Evolutionary conservation across 495 filamentous ascomycete species (phyloP).

Genomic region (Daldinia grandis): DNA sequence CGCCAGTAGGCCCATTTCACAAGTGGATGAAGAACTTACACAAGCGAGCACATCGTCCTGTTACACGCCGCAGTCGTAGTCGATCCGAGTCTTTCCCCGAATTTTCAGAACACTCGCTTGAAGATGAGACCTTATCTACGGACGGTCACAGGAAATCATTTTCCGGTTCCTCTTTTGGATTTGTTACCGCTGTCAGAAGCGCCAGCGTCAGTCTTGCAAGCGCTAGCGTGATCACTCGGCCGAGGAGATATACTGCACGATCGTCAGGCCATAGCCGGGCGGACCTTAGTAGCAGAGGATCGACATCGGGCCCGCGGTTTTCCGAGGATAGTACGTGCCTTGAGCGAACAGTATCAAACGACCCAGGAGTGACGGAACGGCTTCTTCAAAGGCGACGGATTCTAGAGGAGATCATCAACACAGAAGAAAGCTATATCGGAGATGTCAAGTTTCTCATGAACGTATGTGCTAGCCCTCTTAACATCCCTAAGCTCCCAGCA

Average conservation of each 20-base stretch:
- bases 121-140: slow-evolving; percentile 38
- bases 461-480: slow-evolving; percentile 57
- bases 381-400: slow-evolving; percentile 77
- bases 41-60: slow-evolving; percentile 56
- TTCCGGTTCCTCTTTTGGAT: slow-evolving; percentile 73
- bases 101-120: slow-evolving; percentile 51
- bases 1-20: slow-evolving; percentile 56
- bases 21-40: slow-evolving; percentile 68
- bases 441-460: slow-evolving; percentile 87
- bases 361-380: slow-evolving; percentile 75
- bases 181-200: slow-evolving; percentile 79
- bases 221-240: slow-evolving; percentile 69
- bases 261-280: slow-evolving; percentile 65
- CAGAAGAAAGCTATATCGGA: slow-evolving; percentile 87
- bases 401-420: slow-evolving; percentile 82
- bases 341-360: slow-evolving; percentile 62
- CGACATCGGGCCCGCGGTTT: slow-evolving; percentile 62
- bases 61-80: slow-evolving; percentile 33
- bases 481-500: neutral
- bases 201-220: slow-evolving; percentile 76
- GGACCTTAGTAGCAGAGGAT: slow-evolving; percentile 69
- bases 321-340: slow-evolving; percentile 74
- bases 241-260: slow-evolving; percentile 60
- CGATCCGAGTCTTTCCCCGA: slow-evolving; percentile 59
- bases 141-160: slow-evolving; percentile 67